Percentiles rank a stretch among this genome's conserved stretches.
Evolutionary conservation across 139 green algal genomes (phyloP).

Genomic region (Volvox africanus): DNA sequence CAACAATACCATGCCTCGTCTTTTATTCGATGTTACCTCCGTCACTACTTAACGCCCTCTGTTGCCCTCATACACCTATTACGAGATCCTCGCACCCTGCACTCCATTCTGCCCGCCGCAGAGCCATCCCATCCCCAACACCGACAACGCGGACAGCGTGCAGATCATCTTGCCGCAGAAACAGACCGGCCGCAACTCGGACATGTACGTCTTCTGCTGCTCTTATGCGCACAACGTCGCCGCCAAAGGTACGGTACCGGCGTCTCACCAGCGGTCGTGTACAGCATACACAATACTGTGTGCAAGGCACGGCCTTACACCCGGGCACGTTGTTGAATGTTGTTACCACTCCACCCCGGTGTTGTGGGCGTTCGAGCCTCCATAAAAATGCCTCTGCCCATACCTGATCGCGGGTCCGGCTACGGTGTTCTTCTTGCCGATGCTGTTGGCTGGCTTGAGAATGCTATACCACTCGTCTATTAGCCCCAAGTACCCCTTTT

Average conservation of each 20-base stretch:
- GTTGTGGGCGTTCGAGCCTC: too few species aligned
- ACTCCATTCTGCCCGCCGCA: constrained; percentile 36
- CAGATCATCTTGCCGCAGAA: constrained; percentile 99
- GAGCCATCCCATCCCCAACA: constrained; percentile 97
- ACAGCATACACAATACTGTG: not conserved
- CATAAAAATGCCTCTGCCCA: too few species aligned
- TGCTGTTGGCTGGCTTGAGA: too few species aligned
- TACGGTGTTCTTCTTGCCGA: not conserved
- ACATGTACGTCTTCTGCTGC: constrained; percentile 99
- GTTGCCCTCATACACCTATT: not conserved
- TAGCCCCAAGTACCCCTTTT: too few species aligned
- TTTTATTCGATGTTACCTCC: not conserved
- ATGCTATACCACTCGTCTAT: too few species aligned
- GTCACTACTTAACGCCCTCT: not conserved
- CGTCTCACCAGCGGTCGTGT: not conserved
- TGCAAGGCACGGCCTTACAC: not conserved
- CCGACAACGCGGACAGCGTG: constrained; percentile 85
- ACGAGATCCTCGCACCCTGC: not conserved
- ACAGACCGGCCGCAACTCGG: constrained; percentile 89
- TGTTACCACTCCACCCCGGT: too few species aligned
- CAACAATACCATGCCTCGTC: too few species aligned
- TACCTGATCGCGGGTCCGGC: too few species aligned
- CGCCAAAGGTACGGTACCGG: constrained; percentile 51
- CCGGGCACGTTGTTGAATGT: too few species aligned
- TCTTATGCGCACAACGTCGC: constrained; percentile 94